Conservation (phyloP, 768 basidiomycete species). For the Hemileccinum rubropunctum region DNA sequence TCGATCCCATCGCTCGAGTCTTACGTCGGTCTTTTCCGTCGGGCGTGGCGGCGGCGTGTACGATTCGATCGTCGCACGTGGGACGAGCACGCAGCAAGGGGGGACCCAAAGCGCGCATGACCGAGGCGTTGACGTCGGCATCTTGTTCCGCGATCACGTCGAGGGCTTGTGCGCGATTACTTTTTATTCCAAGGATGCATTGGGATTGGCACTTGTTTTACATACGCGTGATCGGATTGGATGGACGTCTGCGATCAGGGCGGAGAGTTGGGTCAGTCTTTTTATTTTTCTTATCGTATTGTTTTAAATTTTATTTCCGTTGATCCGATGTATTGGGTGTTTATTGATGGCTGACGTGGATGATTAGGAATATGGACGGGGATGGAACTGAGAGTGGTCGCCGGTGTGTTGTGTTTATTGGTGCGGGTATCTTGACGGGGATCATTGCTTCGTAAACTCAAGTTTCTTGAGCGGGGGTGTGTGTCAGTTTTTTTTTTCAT, state of each 20-base stretch:
- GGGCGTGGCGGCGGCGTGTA: conserved; percentile 63
- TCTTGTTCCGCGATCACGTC: conserved; percentile 47
- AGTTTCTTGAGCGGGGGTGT: conserved; percentile 45
- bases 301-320: background rate
- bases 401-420: conserved; percentile 49
- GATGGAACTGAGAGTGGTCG: conserved; percentile 32
- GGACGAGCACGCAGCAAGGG: conserved; percentile 48
- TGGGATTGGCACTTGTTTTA: conserved; percentile 68
- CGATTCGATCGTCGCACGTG: conserved; percentile 59
- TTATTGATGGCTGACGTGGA: conserved; percentile 9
- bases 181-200: conserved; percentile 49
- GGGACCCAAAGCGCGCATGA: conserved; percentile 54
- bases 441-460: conserved; percentile 54
- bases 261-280: conserved; percentile 55
- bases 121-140: conserved; percentile 45
- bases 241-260: conserved; percentile 55
- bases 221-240: conserved; percentile 52
- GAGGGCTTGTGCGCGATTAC: conserved; percentile 57
- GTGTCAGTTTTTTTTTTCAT: no score
- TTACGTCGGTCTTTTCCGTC: conserved; percentile 64
- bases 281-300: background rate
- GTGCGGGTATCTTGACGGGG: conserved; percentile 57
- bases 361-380: no score
- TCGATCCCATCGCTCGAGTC: conserved; percentile 59
- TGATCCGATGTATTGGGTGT: background rate